Percentiles rank a stretch among this genome's conserved stretches.
phyloP scores from a whole-genome alignment of 2,329 filamentous ascomycete species.

The Paecilomyces variotii region DNA sequence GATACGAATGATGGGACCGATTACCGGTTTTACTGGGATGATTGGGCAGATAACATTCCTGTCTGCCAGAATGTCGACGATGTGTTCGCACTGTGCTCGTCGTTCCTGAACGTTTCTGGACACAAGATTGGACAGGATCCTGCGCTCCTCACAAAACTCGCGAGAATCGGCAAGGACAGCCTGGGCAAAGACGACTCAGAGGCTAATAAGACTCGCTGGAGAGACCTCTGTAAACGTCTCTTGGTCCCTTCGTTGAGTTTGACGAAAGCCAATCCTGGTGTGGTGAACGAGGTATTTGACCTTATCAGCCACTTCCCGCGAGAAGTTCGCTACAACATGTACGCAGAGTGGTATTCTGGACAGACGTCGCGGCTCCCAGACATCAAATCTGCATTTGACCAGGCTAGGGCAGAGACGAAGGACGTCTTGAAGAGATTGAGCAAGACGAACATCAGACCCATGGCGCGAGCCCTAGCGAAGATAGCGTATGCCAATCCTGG shows the following conservation, averaged over 20 bases:
- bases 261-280: constrained; percentile 72
- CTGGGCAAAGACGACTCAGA: constrained; percentile 62
- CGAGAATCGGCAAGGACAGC: constrained; percentile 75
- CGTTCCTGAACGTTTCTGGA: constrained; percentile 76
- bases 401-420: constrained; percentile 69
- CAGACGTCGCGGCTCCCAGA: constrained; percentile 67
- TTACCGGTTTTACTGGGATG: constrained; percentile 94
- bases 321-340: constrained; percentile 73
- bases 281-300: constrained; percentile 79
- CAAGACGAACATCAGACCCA: constrained; percentile 74
- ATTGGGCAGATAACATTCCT: constrained; percentile 90
- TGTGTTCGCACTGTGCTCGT: constrained; percentile 76
- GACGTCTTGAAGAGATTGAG: constrained; percentile 84
- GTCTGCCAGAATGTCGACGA: constrained; percentile 87
- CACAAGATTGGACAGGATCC: constrained; percentile 84
- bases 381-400: constrained; percentile 69
- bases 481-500: constrained; percentile 87
- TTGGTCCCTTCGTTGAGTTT: constrained; percentile 84
- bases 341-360: constrained; percentile 86
- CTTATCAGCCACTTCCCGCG: constrained; percentile 72
- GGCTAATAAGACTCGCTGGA: constrained; percentile 69
- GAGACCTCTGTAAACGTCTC: constrained; percentile 71
- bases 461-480: constrained; percentile 84
- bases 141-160: constrained; percentile 67
- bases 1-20: constrained; percentile 66